Conservation (phyloP, 306 rosid species). For the Glycine soja region DNA sequence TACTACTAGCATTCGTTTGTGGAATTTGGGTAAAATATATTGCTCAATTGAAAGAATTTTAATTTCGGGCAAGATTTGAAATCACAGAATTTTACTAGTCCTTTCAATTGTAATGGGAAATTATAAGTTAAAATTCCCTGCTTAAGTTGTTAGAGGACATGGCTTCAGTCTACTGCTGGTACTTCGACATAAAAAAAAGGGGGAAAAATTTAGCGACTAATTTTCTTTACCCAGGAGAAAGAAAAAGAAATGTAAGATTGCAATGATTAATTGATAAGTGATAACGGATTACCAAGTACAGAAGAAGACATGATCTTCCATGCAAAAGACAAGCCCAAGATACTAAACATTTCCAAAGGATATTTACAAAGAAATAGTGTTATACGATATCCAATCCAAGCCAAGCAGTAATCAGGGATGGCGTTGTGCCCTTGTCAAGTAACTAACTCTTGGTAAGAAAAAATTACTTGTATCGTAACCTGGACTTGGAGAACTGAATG, state of each 20-base stretch:
- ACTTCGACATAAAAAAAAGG: neutral
- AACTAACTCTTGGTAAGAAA: slow-evolving; percentile 48
- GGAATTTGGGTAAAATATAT: neutral
- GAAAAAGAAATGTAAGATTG: neutral
- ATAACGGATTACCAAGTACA: neutral
- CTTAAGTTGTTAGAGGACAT: neutral
- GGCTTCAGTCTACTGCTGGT: neutral
- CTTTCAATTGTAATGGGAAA: neutral
- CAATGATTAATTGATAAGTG: neutral
- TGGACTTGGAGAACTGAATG: slow-evolving; percentile 56
- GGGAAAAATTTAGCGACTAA: too few species aligned
- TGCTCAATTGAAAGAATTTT: neutral
- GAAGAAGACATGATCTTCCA: neutral
- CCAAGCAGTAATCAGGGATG: neutral
- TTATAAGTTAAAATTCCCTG: neutral
- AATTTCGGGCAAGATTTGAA: neutral
- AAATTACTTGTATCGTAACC: slow-evolving; percentile 48
- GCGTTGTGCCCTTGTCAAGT: slow-evolving; percentile 31
- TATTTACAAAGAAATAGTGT: neutral
- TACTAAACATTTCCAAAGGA: neutral
- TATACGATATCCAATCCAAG: neutral
- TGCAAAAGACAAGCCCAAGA: neutral
- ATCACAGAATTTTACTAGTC: neutral
- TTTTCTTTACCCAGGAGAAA: neutral
- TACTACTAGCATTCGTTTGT: neutral